phyloP scores from a whole-genome alignment of 495 filamentous ascomycete species.

The Xylaria scruposa region DNA sequence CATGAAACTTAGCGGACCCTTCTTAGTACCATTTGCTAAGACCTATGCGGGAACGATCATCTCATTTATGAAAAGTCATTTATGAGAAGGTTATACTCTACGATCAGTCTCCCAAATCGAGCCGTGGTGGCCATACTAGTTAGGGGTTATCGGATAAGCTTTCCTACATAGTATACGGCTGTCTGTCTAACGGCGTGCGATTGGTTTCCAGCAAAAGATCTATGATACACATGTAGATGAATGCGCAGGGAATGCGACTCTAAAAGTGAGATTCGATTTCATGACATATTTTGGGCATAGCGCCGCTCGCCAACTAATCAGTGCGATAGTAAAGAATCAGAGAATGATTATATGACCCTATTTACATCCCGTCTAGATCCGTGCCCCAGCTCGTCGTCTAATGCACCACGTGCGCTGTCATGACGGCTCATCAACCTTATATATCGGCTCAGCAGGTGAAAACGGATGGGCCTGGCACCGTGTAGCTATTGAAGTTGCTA shows the following conservation, averaged over 20 bases:
- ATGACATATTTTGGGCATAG: not conserved
- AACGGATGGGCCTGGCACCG: constrained; percentile 37
- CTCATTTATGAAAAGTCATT: not conserved
- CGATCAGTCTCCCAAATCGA: not conserved
- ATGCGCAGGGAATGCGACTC: too few relatives aligned
- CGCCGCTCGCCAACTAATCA: not conserved
- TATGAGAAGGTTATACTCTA: not conserved
- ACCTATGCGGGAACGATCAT: not conserved
- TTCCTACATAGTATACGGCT: not conserved
- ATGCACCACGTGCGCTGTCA: not conserved
- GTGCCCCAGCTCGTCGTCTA: not conserved
- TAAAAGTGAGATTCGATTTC: not conserved
- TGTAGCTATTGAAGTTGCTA: constrained; percentile 39
- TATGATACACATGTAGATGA: not conserved
- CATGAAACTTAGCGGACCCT: constrained; percentile 5
- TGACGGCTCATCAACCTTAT: not conserved
- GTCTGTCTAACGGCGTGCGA: too few relatives aligned
- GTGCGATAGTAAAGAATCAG: not conserved
- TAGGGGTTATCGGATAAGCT: not conserved
- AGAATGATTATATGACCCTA: not conserved
- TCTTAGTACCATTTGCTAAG: not conserved
- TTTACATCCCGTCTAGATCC: not conserved
- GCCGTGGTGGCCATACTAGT: constrained; percentile 1
- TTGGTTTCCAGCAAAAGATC: too few relatives aligned
- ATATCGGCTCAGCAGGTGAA: constrained; percentile 32